phyloP scores from a whole-genome alignment of 345 rosid genomes.

The Durio zibethinus region DNA sequence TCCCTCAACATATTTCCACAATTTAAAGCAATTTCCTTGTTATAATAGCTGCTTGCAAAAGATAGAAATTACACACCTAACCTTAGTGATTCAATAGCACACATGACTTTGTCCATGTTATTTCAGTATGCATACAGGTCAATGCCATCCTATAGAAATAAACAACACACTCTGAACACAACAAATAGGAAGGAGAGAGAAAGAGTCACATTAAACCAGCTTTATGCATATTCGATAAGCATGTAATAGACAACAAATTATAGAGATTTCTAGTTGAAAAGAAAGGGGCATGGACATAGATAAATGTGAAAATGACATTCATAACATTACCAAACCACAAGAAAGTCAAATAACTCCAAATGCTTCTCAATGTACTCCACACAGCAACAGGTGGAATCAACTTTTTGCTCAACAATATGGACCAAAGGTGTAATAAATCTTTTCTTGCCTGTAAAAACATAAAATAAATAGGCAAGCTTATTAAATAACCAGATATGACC shows the following conservation, averaged over 20 bases:
- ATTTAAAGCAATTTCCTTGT: constrained; percentile 86
- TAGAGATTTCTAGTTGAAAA: constrained; percentile 4
- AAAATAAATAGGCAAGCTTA: not conserved
- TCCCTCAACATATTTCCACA: constrained; percentile 94
- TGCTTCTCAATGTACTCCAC: constrained; percentile 82
- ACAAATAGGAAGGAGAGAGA: constrained; percentile 10
- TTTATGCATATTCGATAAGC: not conserved
- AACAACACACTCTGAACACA: not conserved
- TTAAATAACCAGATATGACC: not conserved
- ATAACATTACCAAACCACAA: constrained; percentile 60
- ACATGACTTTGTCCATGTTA: not conserved
- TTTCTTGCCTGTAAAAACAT: constrained; percentile 65
- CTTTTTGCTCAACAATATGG: constrained; percentile 79
- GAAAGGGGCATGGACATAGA: not conserved
- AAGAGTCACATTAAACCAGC: not conserved
- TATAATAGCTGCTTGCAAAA: constrained; percentile 71
- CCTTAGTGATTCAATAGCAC: constrained; percentile 6
- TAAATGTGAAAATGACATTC: not conserved
- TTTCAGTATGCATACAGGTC: not conserved
- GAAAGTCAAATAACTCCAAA: constrained; percentile 79
- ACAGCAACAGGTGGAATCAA: constrained; percentile 60
- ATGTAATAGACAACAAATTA: not conserved
- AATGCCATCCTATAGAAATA: not conserved
- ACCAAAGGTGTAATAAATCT: constrained; percentile 89
- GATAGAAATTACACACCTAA: constrained; percentile 7